phyloP scores from a whole-genome alignment of 2,329 filamentous ascomycete species.

The Colletotrichum falcatum region DNA sequence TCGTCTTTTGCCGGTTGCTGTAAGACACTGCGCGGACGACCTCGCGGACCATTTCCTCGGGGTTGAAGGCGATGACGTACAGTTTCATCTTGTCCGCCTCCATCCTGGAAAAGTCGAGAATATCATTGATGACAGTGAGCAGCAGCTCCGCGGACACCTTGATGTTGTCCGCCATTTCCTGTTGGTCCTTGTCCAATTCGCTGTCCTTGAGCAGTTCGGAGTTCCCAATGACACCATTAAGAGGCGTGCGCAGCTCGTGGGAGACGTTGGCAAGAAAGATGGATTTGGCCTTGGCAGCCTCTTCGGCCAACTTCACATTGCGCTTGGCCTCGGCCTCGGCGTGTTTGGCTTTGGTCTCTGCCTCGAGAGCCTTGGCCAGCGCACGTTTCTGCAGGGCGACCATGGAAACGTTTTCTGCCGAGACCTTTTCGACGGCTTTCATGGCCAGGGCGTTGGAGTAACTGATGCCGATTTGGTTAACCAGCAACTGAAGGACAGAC shows the following conservation, averaged over 20 bases:
- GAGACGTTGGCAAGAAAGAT: slow-evolving; percentile 86
- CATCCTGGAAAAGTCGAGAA: slow-evolving; percentile 94
- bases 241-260: slow-evolving; percentile 83
- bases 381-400: slow-evolving; percentile 81
- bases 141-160: slow-evolving; percentile 87
- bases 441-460: slow-evolving; percentile 76
- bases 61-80: slow-evolving; percentile 77
- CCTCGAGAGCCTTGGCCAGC: slow-evolving; percentile 76
- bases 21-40: slow-evolving; percentile 75
- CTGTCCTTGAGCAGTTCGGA: slow-evolving; percentile 86
- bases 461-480: slow-evolving; percentile 82
- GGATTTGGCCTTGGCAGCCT: slow-evolving; percentile 84
- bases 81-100: slow-evolving; percentile 90
- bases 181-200: slow-evolving; percentile 78
- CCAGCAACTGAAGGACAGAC: slow-evolving; percentile 75
- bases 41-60: slow-evolving; percentile 74
- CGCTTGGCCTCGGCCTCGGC: slow-evolving; percentile 82
- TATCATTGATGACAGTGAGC: slow-evolving; percentile 95
- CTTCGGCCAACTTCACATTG: slow-evolving; percentile 84
- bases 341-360: slow-evolving; percentile 80
- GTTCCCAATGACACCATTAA: slow-evolving; percentile 91
- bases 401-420: slow-evolving; percentile 82
- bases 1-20: slow-evolving; percentile 73
- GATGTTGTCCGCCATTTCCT: slow-evolving; percentile 89
- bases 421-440: slow-evolving; percentile 81